Base-by-base conservation (phyloP, 495 filamentous ascomycete genomes). In the Xylaria intraflava region DNA sequence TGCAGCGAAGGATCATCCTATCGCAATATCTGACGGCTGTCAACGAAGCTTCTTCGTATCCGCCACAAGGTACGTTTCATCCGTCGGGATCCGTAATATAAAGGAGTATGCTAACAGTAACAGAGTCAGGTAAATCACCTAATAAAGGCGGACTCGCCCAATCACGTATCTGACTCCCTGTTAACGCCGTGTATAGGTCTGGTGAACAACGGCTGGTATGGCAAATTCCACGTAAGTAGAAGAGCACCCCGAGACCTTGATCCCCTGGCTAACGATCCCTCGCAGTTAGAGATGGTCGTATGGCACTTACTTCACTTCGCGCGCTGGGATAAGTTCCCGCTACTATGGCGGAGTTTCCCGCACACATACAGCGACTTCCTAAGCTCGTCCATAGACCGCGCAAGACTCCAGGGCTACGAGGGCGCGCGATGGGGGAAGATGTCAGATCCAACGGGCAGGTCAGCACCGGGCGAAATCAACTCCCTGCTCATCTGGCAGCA, bases 391-490 rank as follows among this genome's bases (percentile, higher is more conserved):
- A 51, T 71, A 9, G 66, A 70, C 6, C 70, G 80, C 33, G 79
- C 80, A 0, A 31, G 49, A 7, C 41, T 53, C 0, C 78, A 80
- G 53, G 78, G 79, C 11, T 83, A 82, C 56, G 51, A 56, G 1
- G 80, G 79, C 3, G 75, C 78, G 8, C 70, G 77, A 47, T 76
- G 77, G 72, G 78, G 80, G 7, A 83, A 83, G 62, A 81, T 81
- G 78, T 79, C 72, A 6, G 80, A 81, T 58, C 73, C 79, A 0
- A 72, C 73, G 3, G 79, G 80, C 42, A 65, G 78, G 46, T 73
- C 69, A 36, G 77, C 79, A 10, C 80, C 80, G 7, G 80, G 78
- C 14, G 76, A 79, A 54, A 81, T 81, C 57, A 79, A 81, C 60
- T 68, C 66, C 14, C 60, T 80, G 22, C 59, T 80, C 19, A 78